These are phyloP conservation scores for Syzygium grande DNA, from an alignment of 345 rosid genomes.

Conservation along the genomic window DNA sequence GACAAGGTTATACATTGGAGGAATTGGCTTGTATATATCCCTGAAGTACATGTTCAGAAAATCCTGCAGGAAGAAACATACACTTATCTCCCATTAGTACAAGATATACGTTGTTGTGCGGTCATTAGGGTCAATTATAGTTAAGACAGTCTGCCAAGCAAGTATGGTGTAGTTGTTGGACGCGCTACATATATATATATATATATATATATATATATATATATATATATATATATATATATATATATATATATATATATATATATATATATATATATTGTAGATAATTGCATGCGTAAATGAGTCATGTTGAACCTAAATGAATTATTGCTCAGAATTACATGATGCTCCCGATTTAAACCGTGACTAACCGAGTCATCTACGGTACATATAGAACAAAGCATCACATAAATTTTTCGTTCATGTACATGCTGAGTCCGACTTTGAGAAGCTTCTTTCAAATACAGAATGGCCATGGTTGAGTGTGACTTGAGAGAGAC, in stretches of 20 bases:
- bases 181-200: not conserved
- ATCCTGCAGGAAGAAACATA: slow-evolving; percentile 29
- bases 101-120: not conserved
- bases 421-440: not conserved
- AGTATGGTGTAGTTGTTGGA: not conserved
- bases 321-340: not conserved
- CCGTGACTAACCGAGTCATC: not conserved
- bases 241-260: not conserved
- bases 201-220: not conserved
- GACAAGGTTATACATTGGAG: slow-evolving; percentile 58
- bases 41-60: slow-evolving; percentile 73
- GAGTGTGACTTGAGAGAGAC: not conserved
- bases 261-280: not conserved
- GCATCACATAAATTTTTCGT: not conserved
- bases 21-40: slow-evolving; percentile 64
- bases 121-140: not conserved
- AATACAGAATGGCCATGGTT: not conserved
- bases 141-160: not conserved
- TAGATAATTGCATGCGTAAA: not conserved
- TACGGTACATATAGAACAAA: not conserved
- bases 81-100: not conserved
- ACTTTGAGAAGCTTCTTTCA: not conserved
- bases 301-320: not conserved
- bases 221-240: not conserved
- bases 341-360: not conserved